These are phyloP conservation scores for Atalantia buxifolia DNA, from an alignment of 345 rosid species.

Conservation along the genomic window DNA sequence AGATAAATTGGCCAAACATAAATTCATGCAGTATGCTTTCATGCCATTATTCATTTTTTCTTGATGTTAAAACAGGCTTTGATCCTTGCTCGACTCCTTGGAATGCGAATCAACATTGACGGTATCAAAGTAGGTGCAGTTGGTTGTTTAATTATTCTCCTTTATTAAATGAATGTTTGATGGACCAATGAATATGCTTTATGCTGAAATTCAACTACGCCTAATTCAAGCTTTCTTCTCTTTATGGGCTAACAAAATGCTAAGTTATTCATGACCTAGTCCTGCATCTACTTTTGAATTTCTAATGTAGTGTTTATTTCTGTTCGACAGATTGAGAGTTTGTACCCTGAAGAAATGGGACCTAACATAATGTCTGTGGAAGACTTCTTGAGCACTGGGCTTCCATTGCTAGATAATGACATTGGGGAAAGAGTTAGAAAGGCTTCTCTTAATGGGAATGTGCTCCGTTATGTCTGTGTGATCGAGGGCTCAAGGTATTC, in stretches of 20 bases:
- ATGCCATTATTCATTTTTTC: constrained; percentile 11
- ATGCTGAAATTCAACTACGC: neutral
- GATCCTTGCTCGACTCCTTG: constrained; percentile 91
- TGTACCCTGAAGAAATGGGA: constrained; percentile 81
- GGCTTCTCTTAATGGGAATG: constrained; percentile 71
- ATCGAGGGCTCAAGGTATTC: constrained; percentile 75
- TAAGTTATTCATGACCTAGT: neutral
- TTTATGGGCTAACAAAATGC: neutral
- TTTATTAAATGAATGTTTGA: neutral
- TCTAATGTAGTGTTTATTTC: neutral
- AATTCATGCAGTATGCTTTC: neutral
- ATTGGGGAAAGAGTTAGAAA: constrained; percentile 61
- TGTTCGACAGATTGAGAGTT: constrained; percentile 70
- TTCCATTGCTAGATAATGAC: constrained; percentile 58
- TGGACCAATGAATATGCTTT: neutral
- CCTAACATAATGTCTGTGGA: constrained; percentile 65
- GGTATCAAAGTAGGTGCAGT: constrained; percentile 53
- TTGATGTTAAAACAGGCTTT: constrained; percentile 55
- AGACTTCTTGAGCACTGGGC: constrained; percentile 57
- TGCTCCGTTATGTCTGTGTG: constrained; percentile 86
- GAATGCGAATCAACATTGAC: constrained; percentile 60
- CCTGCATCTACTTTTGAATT: constrained; percentile 1
- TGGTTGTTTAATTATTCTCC: constrained; percentile 1
- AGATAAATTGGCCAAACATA: neutral
- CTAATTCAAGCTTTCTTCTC: neutral